A percentile compares a stretch with the other conserved stretches of the same genome.
phyloP scores from a whole-genome alignment of 257 asterid genomes.

The Asclepias syriaca region DNA sequence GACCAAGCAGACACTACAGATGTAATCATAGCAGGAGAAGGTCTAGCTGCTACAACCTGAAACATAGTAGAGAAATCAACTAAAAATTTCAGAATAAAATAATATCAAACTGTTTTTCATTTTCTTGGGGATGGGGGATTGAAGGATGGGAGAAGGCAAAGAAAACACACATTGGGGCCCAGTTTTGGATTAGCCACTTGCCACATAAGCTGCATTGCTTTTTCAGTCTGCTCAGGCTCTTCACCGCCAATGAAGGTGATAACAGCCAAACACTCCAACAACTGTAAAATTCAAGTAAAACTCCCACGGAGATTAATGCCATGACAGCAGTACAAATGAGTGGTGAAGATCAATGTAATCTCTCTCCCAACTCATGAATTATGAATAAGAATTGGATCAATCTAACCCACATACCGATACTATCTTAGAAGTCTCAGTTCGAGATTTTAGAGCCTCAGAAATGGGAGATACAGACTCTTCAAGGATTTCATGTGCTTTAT shows the following conservation, averaged over 20 bases:
- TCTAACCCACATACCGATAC: conserved; percentile 44
- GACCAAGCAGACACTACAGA: conserved; percentile 82
- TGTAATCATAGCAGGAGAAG: conserved; percentile 56
- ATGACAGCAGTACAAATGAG: neutral
- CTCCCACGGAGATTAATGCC: neutral
- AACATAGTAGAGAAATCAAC: conserved; percentile 4
- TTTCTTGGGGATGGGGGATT: neutral
- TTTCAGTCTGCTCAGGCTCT: conserved; percentile 75
- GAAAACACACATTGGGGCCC: conserved; percentile 78
- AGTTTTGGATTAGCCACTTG: conserved; percentile 86
- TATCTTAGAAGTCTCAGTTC: conserved; percentile 57
- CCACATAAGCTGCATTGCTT: conserved; percentile 91
- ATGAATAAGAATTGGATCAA: neutral
- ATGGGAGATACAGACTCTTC: conserved; percentile 80
- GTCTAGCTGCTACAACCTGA: conserved; percentile 73
- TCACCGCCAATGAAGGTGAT: conserved; percentile 92
- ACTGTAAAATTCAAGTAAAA: conserved; percentile 32
- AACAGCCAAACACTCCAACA: conserved; percentile 82
- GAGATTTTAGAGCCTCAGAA: conserved; percentile 73
- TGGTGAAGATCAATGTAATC: neutral
- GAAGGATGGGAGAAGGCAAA: neutral
- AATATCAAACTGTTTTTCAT: neutral
- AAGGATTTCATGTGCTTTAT: conserved; percentile 76
- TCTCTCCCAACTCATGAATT: neutral
- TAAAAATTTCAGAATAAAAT: neutral